phyloP scores from a whole-genome alignment of 441 rosid species.

The Corymbia calophylla region DNA sequence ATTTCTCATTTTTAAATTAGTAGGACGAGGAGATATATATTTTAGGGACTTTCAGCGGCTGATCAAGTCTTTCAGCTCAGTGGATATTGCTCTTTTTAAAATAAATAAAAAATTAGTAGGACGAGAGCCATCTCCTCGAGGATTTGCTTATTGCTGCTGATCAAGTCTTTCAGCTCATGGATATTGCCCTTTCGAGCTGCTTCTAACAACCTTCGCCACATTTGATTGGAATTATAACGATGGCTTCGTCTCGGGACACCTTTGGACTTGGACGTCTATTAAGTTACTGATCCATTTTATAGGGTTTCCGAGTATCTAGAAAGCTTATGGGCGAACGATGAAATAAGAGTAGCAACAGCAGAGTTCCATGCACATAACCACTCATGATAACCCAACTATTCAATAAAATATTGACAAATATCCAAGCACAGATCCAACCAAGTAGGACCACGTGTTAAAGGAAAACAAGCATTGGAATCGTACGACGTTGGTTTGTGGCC shows the following conservation, averaged over 20 bases:
- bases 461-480: background rate
- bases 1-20: too few relatives aligned
- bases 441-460: background rate
- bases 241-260: background rate
- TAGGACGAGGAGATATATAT: too few relatives aligned
- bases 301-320: too few relatives aligned
- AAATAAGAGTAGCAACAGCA: too few relatives aligned
- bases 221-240: background rate
- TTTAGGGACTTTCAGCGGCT: too few relatives aligned
- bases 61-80: too few relatives aligned
- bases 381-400: too few relatives aligned
- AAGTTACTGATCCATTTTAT: too few relatives aligned
- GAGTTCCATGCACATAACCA: background rate
- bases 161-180: background rate
- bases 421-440: background rate
- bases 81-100: too few relatives aligned
- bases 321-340: fast-evolving
- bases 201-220: background rate
- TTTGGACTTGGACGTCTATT: background rate
- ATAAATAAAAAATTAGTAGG: too few relatives aligned
- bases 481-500: background rate
- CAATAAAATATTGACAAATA: background rate
- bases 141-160: too few relatives aligned
- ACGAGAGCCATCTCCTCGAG: too few relatives aligned
- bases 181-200: background rate